Base-by-base conservation (phyloP, 257 asterid species). In the Solanum ahanhuiri region DNA sequence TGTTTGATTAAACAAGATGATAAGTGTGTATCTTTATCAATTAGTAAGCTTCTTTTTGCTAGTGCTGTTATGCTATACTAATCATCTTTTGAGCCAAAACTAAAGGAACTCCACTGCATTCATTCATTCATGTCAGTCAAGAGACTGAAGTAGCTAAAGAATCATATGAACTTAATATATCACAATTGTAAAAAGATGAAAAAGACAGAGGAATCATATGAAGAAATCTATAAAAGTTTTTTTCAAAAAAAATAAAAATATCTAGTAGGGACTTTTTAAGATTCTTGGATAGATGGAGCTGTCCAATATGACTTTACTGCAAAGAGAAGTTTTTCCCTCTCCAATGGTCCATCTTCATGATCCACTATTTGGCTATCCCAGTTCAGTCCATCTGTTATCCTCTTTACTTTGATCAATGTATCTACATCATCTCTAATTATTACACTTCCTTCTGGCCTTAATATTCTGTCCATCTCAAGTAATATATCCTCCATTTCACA, bases 291-390 rank as follows among this genome's bases (percentile, higher is more conserved):
- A 81, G 95, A 86, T 39, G 98, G 98, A 88, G 95, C 94, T 22
- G 98, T 93, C 98, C 96, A 94, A 63, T 96, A 96, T 69, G 81
- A 33, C 86, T 95, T 95, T 2, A 93, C 97, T 39, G 96, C 98
- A 88, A 95, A 93, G 17, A 95, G 87, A 76, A 95, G 96, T 89
- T 95, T 95, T 87, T 95, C 96, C 87, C 96, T 92, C 90, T 89
- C 86, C 45, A 94, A 82, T 3, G 98, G 97, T 22, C 98, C 98
- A 86, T 94, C 95, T 87, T 95, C 98, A 85, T 95, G 98, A 86
- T 95, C 96, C 11, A 95, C 95, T 54, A 95, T 94, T 84, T 92
- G 97, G 81, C 92, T 91, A 31, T 95, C 94, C 98, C 98, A 95
- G 15, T 92, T 90, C 91, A 95, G 20, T 18, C 93, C 96, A 86